Percentiles rank a stretch among this genome's conserved stretches.
These are phyloP conservation scores for Trypanosomatidae sp. DNA, from an alignment of 208 protist species.

Conservation along the genomic window DNA sequence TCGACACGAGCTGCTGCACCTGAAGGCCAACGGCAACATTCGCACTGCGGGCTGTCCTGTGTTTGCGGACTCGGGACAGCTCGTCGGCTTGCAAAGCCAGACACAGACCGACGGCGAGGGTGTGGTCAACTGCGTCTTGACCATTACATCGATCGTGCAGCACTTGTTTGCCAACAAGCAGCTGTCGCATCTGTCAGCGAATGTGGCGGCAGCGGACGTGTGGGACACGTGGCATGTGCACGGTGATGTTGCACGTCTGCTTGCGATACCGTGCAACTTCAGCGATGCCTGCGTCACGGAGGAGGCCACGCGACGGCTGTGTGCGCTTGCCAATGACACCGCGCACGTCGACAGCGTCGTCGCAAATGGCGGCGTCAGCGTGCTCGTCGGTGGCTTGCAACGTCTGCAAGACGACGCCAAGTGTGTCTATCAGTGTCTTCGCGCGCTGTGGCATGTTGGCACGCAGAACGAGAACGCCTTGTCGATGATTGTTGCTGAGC, in stretches of 20 bases:
- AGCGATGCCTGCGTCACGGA: slow-evolving; percentile 35
- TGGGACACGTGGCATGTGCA: slow-evolving; percentile 83
- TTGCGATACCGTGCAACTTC: slow-evolving; percentile 74
- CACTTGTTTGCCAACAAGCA: slow-evolving; percentile 84
- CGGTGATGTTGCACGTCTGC: slow-evolving; percentile 57
- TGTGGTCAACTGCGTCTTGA: slow-evolving; percentile 65
- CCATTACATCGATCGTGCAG: slow-evolving; percentile 74
- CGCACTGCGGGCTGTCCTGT: slow-evolving; percentile 68
- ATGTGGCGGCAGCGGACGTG: slow-evolving; percentile 50
- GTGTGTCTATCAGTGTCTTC: slow-evolving; percentile 29
- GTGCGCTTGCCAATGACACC: slow-evolving; percentile 31
- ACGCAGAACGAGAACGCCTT: slow-evolving; percentile 30
- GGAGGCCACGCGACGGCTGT: slow-evolving; percentile 39
- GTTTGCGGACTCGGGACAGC: slow-evolving; percentile 74
- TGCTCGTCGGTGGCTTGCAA: slow-evolving; percentile 39
- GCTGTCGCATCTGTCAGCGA: slow-evolving; percentile 48
- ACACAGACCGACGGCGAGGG: slow-evolving; percentile 42
- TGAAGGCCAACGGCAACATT: slow-evolving; percentile 53
- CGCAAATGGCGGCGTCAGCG: slow-evolving; percentile 33
- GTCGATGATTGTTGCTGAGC: slow-evolving; percentile 20
- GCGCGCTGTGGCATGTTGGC: slow-evolving; percentile 77
- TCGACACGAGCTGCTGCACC: slow-evolving; percentile 51
- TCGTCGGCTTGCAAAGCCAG: slow-evolving; percentile 83
- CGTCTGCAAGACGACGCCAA: slow-evolving; percentile 43
- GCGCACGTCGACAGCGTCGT: slow-evolving; percentile 32